Percentiles rank a stretch among this genome's conserved stretches.
Evolutionary conservation across 768 basidiomycete genomes (phyloP).

Genomic region (Boletus subparvulus): DNA sequence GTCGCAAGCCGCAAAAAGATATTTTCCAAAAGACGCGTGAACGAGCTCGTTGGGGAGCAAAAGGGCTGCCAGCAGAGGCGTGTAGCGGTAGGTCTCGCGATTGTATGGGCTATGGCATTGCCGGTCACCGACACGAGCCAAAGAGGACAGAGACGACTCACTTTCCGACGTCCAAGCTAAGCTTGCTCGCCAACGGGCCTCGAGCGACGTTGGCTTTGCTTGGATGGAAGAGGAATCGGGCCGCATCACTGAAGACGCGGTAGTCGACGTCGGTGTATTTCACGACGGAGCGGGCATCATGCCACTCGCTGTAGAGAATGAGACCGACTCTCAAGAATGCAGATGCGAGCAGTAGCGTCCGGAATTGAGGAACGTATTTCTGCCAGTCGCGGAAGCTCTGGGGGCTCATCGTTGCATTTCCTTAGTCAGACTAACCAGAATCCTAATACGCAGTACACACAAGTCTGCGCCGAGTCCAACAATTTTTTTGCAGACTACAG

Average conservation of each 20-base stretch:
- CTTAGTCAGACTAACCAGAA: too few species aligned
- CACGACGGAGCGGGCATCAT: conserved; percentile 75
- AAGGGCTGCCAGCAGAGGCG: conserved; percentile 84
- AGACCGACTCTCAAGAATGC: conserved; percentile 62
- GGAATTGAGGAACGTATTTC: conserved; percentile 39
- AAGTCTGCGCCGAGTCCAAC: too few species aligned
- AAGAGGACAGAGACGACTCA: conserved; percentile 42
- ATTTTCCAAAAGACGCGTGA: conserved; percentile 88
- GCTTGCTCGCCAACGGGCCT: conserved; percentile 51
- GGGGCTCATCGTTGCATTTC: conserved; percentile 4
- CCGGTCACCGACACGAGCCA: background rate
- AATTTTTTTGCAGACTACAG: background rate
- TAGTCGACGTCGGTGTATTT: conserved; percentile 99
- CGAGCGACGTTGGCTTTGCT: conserved; percentile 51
- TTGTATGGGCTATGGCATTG: conserved; percentile 72
- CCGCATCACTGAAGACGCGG: conserved; percentile 91
- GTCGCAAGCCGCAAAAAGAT: conserved; percentile 82
- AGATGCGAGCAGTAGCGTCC: conserved; percentile 52
- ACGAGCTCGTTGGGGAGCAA: conserved; percentile 78
- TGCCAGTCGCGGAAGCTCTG: conserved; percentile 8
- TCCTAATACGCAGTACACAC: too few species aligned
- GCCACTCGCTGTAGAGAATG: conserved; percentile 87
- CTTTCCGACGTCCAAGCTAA: conserved; percentile 63
- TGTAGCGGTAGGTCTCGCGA: conserved; percentile 94
- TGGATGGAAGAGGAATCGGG: conserved; percentile 61